Base-by-base conservation (phyloP, 805 yeast genomes). In the Candida coleopterorum region DNA sequence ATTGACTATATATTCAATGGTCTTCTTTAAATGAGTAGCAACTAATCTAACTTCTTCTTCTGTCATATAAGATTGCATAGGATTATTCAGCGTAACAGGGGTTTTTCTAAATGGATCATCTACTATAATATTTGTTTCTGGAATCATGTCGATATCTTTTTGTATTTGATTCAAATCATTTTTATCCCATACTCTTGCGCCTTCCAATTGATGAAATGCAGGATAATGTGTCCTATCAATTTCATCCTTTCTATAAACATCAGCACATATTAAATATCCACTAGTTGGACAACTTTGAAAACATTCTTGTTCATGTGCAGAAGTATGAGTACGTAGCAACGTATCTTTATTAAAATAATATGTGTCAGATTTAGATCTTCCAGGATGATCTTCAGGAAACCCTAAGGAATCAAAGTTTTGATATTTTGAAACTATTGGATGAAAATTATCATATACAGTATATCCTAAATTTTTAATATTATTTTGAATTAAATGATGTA, bases 171-270 rank as follows among this genome's bases (percentile, higher is more conserved):
- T 47, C 37, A 70, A 62, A 3, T 68, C 72, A 9, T 59, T 55
- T 37, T 81, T 65, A 6, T 75, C 64, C 97, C 97, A 93, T 2
- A 81, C 58, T 41, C 93, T 68, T 2, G 96, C 97, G 32, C 97
- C 98, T 61, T 93, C 98, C 87, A 93, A 78, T 60, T 93, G 98
- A 53, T 93, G 97, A 62, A 93, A 93, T 0, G 85, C 97, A 1
- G 98, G 97, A 55, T 93, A 93, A 58, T 93, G 98, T 0, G 97
- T 88, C 46, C 85, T 72, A 59, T 93, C 98, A 39, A 93, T 86
- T 51, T 90, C 96, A 60, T 93, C 98, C 50, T 95, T 74, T 52
- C 98, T 74, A 55, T 89, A 93, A 8, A 93, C 98, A 58, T 93
- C 98, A 1, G 97, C 98, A 9, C 95, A 75, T 32, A 93, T 89